Evolutionary conservation across 441 rosid genomes (phyloP), one percentile per base, ranked within the genome.

Genomic region (Codiaeum variegatum): DNA sequence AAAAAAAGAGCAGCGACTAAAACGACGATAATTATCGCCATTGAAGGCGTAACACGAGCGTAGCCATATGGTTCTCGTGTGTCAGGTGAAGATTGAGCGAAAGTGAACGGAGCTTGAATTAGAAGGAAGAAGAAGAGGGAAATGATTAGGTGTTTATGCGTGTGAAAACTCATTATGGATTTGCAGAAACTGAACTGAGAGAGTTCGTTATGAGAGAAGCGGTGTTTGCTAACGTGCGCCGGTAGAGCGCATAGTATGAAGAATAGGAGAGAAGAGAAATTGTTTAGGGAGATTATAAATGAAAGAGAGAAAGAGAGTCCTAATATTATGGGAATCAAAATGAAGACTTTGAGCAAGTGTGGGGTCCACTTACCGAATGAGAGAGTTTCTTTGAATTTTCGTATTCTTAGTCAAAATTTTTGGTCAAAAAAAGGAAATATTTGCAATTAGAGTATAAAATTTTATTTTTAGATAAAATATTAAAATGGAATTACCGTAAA

Each of bases 1-100:
- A 88, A 74, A 82, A 95, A 91, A 49, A 95, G 83, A 10, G 85
- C 91, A 6, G 87, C 80, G 51, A 95, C 72, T 0, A 95, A 23
- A 60, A 89, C 89, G 24, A 88, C 89, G 46, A 93, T 82, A 65
- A 91, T 86, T 5, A 94, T 77, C 2, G 91, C 92, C 90, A 92
- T 82, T 47, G 91, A 82, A 3, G 99, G 97, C 42, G 88, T 88
- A 78, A 91, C 84, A 6, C 67, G 79, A 0, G 83, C 77, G 72
- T 83, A 79, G 62, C 69, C 51, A 54, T 85, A 84, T 0, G 72
- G 63, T 6, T 76, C 73, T 1, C n/a, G 28, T 0, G 28, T 4
- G 66, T 72, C 70, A 18, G n/a, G 0, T 8, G 63, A 24, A 6
- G 64, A 1, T 60, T 76, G 70, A 10, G 71, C 67, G 5, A 62